These are phyloP conservation scores for Arabis alpina DNA, from an alignment of 345 rosid genomes.

Conservation along the genomic window DNA sequence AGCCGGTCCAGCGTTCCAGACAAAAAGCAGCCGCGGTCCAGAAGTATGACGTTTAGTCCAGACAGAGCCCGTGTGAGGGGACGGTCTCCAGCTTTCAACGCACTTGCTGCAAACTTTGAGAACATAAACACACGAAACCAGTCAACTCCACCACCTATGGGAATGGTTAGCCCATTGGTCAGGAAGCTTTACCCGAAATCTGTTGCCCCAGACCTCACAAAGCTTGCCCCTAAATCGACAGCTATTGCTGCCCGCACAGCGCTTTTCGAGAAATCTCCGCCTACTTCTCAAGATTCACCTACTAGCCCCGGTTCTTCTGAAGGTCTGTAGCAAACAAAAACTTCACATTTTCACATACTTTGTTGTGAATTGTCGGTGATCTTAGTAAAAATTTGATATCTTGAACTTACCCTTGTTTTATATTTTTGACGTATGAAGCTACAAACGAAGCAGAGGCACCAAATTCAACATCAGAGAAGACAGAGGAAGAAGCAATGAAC, in stretches of 20 bases:
- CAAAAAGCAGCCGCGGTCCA: conserved; percentile 84
- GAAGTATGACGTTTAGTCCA: conserved; percentile 96
- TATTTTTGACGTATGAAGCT: conserved; percentile 48
- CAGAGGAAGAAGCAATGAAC: conserved; percentile 68
- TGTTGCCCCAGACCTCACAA: conserved; percentile 74
- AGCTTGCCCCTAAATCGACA: conserved; percentile 60
- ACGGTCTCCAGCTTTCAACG: conserved; percentile 97
- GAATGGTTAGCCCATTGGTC: conserved; percentile 62
- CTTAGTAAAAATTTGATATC: background rate
- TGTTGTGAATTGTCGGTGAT: too few relatives aligned
- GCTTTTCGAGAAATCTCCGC: conserved; percentile 68
- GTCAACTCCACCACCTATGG: conserved; percentile 97
- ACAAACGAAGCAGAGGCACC: conserved; percentile 53
- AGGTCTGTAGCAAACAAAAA: conserved; percentile 48
- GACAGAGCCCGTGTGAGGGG: conserved; percentile 98
- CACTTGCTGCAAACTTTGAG: conserved; percentile 95
- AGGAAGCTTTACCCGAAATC: conserved; percentile 93
- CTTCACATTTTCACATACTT: background rate
- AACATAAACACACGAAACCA: conserved; percentile 77
- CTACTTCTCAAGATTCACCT: conserved; percentile 55
- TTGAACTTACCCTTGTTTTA: conserved; percentile 28
- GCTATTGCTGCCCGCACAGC: conserved; percentile 75
- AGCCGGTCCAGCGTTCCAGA: conserved; percentile 92
- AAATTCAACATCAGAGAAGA: conserved; percentile 50
- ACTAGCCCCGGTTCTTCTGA: conserved; percentile 74